Evolutionary conservation across 495 filamentous ascomycete genomes (phyloP).

Genomic region (Aspergillus cavernicola): DNA sequence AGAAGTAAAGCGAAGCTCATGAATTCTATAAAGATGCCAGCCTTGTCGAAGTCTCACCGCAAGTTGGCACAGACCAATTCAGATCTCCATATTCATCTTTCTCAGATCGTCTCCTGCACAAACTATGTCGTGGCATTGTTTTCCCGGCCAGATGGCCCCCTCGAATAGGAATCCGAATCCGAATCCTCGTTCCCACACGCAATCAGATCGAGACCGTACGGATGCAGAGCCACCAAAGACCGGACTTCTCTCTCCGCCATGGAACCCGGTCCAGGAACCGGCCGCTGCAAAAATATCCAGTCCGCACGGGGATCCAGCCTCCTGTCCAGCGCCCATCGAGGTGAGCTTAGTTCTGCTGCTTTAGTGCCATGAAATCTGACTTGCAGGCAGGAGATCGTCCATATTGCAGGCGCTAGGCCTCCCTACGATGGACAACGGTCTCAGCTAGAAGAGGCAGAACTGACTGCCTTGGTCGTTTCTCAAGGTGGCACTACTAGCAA

Average conservation of each 20-base stretch:
- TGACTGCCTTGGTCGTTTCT: background rate
- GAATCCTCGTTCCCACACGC: background rate
- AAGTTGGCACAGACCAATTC: background rate
- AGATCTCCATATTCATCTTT: background rate
- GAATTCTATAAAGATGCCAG: background rate
- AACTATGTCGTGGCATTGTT: background rate
- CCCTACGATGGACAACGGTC: constrained; percentile 1
- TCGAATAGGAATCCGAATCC: background rate
- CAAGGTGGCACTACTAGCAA: background rate
- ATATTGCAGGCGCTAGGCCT: background rate
- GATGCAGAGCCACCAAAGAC: constrained; percentile 3
- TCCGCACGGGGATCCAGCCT: constrained; percentile 1
- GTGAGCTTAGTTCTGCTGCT: background rate
- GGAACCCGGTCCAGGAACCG: constrained; percentile 3
- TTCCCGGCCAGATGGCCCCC: background rate
- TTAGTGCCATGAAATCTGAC: background rate
- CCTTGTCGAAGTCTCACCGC: background rate
- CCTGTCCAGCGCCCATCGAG: constrained; percentile 1
- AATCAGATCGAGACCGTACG: background rate
- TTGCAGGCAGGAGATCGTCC: constrained; percentile 1
- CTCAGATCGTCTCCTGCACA: background rate
- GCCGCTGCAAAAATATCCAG: background rate
- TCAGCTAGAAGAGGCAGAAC: background rate
- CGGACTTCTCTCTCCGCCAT: constrained; percentile 3
- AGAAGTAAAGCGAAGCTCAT: too few species aligned